Evolutionary conservation across 2,329 filamentous ascomycete genomes (phyloP), one percentile per base, ranked within the genome.

Genomic region (Fusarium coffeatum): DNA sequence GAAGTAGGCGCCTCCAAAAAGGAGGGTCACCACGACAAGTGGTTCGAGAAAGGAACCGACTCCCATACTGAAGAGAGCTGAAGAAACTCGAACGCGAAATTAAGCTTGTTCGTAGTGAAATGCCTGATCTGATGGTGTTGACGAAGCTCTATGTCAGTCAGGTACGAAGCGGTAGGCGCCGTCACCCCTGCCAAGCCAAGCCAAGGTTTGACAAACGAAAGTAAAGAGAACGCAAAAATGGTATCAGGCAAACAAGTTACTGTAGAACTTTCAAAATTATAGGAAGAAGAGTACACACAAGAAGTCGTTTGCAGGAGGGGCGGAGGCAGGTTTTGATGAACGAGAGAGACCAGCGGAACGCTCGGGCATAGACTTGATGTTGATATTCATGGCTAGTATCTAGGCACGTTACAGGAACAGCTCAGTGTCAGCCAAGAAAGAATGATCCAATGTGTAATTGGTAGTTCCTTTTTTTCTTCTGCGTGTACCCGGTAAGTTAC

Each of bases 1-100:
- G 73, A 83, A 78, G 74, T 76, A 83, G 34, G 81, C 79, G n/a
- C 81, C 81, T 59, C 81, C 82, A 45, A 83, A 83, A 28, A 83
- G 77, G 22, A 83, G 78, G 27, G 79, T 79, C 56, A 83, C 78
- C 53, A 83, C 81, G 32, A 82, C 75, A 45, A 83, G 76, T 23
- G 81, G 81, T 68, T 83, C 81, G 53, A 81, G 73, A 59, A 83
- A 77, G 11, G 80, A 78, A 47, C 81, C 81, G 60, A 82, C 69
- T 55, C 78, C 77, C 81, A 83, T 83, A 22, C 40, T 64, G 50
- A 55, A 59, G 41, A 46, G 12, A 30, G 10, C 15, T 48, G 53
- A 11, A n/a, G 45, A 30, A 20, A 12, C 8, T 16, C 22, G 15
- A 27, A 10, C 7, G 47, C 32, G 22, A 13, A 58, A 61, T 40